phyloP scores from a whole-genome alignment of 1,284 basidiomycete species.

The Ustilago trichophora region DNA sequence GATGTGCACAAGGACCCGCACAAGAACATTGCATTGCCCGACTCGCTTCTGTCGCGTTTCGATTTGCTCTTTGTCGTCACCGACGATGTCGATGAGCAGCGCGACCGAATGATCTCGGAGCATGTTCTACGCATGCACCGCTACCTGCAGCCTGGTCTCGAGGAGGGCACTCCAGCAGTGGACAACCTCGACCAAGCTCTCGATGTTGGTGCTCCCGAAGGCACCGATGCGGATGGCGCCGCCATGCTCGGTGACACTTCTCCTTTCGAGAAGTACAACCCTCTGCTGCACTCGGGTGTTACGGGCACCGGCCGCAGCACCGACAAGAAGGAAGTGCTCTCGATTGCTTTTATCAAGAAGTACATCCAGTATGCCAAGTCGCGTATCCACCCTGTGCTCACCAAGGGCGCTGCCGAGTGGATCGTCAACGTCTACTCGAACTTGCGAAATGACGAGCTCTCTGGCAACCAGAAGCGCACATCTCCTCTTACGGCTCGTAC shows the following conservation, averaged over 20 bases:
- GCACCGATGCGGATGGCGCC: constrained; percentile 54
- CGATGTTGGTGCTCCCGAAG: constrained; percentile 59
- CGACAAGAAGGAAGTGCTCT: constrained; percentile 80
- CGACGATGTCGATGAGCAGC: constrained; percentile 93
- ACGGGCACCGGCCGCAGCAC: constrained; percentile 65
- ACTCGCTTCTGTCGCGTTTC: constrained; percentile 98
- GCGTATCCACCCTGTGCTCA: constrained; percentile 77
- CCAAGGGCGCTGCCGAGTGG: constrained; percentile 91
- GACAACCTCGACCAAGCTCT: constrained; percentile 78
- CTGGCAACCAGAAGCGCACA: constrained; percentile 92
- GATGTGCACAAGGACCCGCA: constrained; percentile 99
- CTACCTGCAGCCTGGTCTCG: constrained; percentile 92
- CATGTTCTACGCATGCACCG: constrained; percentile 98
- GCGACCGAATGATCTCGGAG: constrained; percentile 94
- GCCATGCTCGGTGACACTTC: constrained; percentile 53
- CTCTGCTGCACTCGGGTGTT: constrained; percentile 87
- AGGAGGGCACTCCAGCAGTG: constrained; percentile 82
- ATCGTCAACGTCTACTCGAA: constrained; percentile 93
- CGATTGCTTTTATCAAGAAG: constrained; percentile 95
- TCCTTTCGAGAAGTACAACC: constrained; percentile 89
- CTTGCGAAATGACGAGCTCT: constrained; percentile 89
- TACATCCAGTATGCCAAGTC: constrained; percentile 97
- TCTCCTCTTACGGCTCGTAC: constrained; percentile 98
- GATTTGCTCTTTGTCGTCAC: constrained; percentile 98
- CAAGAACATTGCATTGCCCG: constrained; percentile 96